phyloP scores from a whole-genome alignment of 495 filamentous ascomycete species.

The Xylaria acuta region DNA sequence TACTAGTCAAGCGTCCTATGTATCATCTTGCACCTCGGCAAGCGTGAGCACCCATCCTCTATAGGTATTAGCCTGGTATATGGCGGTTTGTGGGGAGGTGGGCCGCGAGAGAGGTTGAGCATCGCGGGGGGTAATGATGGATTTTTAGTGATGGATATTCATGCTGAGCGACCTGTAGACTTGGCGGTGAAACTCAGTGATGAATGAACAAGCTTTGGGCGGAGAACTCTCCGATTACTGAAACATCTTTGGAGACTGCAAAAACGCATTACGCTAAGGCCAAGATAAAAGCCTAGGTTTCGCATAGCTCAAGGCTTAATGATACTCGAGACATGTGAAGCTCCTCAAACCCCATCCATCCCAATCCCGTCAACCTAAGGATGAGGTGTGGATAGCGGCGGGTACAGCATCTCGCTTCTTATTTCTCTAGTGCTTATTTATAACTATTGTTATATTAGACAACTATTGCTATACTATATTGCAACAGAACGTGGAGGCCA shows the following conservation, averaged over 20 bases:
- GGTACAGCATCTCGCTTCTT: background rate
- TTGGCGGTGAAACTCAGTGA: conserved; percentile 11
- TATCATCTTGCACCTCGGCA: background rate
- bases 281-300: background rate
- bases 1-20: background rate
- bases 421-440: conserved; percentile 6
- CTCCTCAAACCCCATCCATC: background rate
- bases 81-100: conserved; percentile 24
- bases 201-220: conserved; percentile 3
- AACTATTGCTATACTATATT: background rate
- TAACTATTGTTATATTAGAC: background rate
- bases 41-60: background rate
- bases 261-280: background rate
- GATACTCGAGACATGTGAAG: background rate
- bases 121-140: background rate
- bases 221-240: background rate
- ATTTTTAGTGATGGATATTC: conserved; percentile 23
- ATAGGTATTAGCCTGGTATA: background rate
- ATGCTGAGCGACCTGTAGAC: background rate
- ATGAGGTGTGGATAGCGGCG: background rate
- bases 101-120: conserved; percentile 10
- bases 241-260: background rate
- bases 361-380: background rate
- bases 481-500: background rate
- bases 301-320: background rate